phyloP scores from a whole-genome alignment of 2,329 filamentous ascomycete species.

The Neopestalotiopsis sp. region DNA sequence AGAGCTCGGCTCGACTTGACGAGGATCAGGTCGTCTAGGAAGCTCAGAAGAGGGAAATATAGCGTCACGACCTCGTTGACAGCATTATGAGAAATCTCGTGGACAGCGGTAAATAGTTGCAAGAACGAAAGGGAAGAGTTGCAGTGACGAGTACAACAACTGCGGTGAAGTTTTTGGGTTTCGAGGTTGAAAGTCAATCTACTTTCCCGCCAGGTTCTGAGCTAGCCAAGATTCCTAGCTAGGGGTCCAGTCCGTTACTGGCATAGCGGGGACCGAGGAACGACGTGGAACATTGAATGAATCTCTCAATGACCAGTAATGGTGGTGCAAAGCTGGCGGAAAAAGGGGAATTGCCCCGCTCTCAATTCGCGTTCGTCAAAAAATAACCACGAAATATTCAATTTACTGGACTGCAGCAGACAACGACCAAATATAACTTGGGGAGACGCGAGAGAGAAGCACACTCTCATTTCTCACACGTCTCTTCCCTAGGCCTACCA shows the following conservation, averaged over 20 bases:
- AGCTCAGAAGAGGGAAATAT: not conserved
- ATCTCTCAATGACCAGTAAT: not conserved
- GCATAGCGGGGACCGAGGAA: slow-evolving; percentile 14
- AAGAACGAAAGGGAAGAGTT: not conserved
- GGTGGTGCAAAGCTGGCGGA: not conserved
- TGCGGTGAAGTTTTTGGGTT: slow-evolving; percentile 1
- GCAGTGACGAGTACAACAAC: not conserved
- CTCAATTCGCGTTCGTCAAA: not conserved
- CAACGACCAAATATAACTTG: not conserved
- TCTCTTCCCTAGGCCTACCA: not conserved
- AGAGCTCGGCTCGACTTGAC: not conserved
- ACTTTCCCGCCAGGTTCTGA: not conserved
- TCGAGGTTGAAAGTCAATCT: slow-evolving; percentile 3
- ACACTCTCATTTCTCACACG: too few relatives aligned
- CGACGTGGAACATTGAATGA: not conserved
- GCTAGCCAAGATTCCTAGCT: slow-evolving; percentile 5
- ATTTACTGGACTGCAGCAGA: too few relatives aligned
- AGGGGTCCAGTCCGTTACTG: not conserved
- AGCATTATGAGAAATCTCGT: slow-evolving; percentile 4
- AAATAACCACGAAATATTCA: not conserved
- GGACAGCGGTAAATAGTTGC: not conserved
- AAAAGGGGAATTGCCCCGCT: slow-evolving; percentile 2
- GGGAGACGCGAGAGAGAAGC: too few relatives aligned
- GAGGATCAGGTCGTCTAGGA: not conserved
- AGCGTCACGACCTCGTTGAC: not conserved